A percentile compares a stretch with the other conserved stretches of the same genome.
Evolutionary conservation across 495 filamentous ascomycete genomes (phyloP).

Genomic region (Ascodesmis nigricans): DNA sequence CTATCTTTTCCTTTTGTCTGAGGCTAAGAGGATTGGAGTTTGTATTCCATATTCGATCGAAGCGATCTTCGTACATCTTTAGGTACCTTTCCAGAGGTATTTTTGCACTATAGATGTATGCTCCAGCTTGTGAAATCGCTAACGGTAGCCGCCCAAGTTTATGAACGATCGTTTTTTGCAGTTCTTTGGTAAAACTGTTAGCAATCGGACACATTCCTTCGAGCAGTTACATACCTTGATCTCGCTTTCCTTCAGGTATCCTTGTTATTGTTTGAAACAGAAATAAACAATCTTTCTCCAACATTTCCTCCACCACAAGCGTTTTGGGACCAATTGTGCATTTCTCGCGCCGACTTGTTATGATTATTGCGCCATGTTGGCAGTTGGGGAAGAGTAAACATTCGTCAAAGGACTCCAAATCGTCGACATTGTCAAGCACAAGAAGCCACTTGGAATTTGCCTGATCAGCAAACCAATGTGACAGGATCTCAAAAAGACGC

Average conservation of each 20-base stretch:
- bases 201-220: no score
- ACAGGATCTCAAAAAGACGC: no score
- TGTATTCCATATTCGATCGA: not conserved
- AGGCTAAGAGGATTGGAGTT: not conserved
- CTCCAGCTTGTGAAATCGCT: conserved; percentile 7
- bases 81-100: conserved; percentile 1
- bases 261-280: not conserved
- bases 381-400: not conserved
- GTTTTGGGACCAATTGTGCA: not conserved
- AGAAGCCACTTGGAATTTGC: conserved; percentile 6
- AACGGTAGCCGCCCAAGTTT: conserved; percentile 6
- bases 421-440: conserved; percentile 8
- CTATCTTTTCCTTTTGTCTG: not conserved
- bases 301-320: conserved; percentile 3
- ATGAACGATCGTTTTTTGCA: not conserved
- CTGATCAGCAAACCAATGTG: not conserved
- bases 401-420: conserved; percentile 1
- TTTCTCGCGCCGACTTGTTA: conserved; percentile 5
- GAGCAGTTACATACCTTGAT: no score
- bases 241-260: no score
- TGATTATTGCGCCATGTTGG: conserved; percentile 3
- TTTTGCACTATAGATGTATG: conserved; percentile 1
- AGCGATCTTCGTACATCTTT: not conserved
- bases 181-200: not conserved
- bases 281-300: not conserved